Evolutionary conservation across 495 filamentous ascomycete species (phyloP).

Genomic region (Trichoderma virens): DNA sequence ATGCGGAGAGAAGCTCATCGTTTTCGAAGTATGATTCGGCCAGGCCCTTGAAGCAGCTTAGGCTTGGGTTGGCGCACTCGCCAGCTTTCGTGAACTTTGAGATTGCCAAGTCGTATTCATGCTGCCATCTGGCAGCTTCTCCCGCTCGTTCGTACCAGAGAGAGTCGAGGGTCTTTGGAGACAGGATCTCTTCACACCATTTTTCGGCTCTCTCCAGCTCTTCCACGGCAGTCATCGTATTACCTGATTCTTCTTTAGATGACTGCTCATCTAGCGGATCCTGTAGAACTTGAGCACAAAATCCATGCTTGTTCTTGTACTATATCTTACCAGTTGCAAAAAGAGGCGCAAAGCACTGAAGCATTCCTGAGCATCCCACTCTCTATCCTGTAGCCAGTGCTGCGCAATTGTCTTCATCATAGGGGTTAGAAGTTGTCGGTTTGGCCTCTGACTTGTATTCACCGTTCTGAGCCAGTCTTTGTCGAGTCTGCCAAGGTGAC

Average conservation of each 20-base stretch:
- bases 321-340: background rate
- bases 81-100: background rate
- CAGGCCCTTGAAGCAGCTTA: background rate
- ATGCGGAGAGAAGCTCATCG: slow-evolving; percentile 1
- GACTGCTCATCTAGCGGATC: too few species aligned
- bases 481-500: background rate
- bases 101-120: background rate
- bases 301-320: background rate
- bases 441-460: background rate
- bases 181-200: background rate
- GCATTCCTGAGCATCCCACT: background rate
- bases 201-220: background rate
- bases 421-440: background rate
- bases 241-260: background rate
- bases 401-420: background rate
- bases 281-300: background rate
- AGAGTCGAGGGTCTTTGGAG: background rate
- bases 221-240: background rate
- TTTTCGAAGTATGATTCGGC: slow-evolving; percentile 2
- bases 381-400: background rate
- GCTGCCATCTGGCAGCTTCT: background rate
- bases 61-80: background rate
- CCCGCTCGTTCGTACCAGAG: background rate
- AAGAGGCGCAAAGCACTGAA: background rate
- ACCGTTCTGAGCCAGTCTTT: background rate